These are phyloP conservation scores for Tuber aestivum DNA, from an alignment of 495 filamentous ascomycete species.

Conservation along the genomic window DNA sequence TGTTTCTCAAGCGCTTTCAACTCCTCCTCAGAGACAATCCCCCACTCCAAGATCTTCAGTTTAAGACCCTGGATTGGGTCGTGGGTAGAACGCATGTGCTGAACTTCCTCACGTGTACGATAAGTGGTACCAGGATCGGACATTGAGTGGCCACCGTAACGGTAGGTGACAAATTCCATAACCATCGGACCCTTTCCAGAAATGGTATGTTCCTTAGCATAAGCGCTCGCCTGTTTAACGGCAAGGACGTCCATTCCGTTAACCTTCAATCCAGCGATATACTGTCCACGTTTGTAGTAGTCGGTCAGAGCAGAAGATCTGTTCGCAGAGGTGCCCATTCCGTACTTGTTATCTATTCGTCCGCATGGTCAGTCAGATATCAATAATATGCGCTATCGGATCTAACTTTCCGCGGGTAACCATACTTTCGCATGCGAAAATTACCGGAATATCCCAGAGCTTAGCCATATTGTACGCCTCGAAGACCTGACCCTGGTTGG, in stretches of 20 bases:
- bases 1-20: constrained; percentile 93
- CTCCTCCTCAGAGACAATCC: constrained; percentile 86
- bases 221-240: constrained; percentile 89
- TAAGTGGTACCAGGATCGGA: constrained; percentile 98
- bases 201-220: constrained; percentile 77
- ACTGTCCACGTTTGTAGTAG: constrained; percentile 99
- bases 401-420: constrained; percentile 23
- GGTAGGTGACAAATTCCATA: constrained; percentile 98
- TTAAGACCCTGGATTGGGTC: constrained; percentile 97
- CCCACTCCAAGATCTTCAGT: constrained; percentile 96
- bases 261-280: constrained; percentile 98
- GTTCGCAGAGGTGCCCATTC: constrained; percentile 96
- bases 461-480: constrained; percentile 99
- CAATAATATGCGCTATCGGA: not conserved
- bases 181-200: constrained; percentile 85
- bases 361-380: constrained; percentile 5
- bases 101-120: constrained; percentile 97
- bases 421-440: constrained; percentile 98
- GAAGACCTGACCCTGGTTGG: constrained; percentile 98
- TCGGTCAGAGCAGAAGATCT: constrained; percentile 92
- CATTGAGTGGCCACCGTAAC: constrained; percentile 99
- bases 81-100: constrained; percentile 97
- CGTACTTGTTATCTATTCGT: constrained; percentile 94
- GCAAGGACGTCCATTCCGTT: constrained; percentile 99
- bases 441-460: constrained; percentile 90